Evolutionary conservation across 148 eudicot species (phyloP).

Genomic region (Beta vulgaris): DNA sequence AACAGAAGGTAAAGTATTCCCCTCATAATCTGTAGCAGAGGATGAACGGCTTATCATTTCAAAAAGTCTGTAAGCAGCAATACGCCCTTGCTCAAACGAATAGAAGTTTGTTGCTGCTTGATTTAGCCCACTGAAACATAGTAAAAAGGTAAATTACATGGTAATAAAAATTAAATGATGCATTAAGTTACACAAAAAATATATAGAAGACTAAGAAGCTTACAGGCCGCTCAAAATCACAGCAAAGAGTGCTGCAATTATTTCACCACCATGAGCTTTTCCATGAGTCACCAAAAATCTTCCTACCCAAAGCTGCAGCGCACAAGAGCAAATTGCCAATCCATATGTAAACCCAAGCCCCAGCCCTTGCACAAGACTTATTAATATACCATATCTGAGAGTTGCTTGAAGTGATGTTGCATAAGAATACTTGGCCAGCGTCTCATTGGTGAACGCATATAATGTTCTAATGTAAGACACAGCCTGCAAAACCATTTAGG

Average conservation of each 20-base stretch:
- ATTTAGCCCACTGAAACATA: constrained; percentile 69
- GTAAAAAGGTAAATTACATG: constrained; percentile 2
- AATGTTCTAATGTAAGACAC: constrained; percentile 78
- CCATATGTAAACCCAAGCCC: constrained; percentile 99
- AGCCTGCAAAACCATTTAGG: constrained; percentile 53
- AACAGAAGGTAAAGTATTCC: constrained; percentile 55
- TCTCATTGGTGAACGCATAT: constrained; percentile 89
- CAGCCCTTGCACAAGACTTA: constrained; percentile 99
- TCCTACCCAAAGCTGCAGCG: constrained; percentile 97
- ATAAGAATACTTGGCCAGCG: constrained; percentile 95
- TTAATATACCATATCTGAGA: constrained; percentile 90
- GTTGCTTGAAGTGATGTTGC: constrained; percentile 98
- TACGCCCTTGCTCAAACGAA: constrained; percentile 98
- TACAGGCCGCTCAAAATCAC: constrained; percentile 97
- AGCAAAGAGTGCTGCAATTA: constrained; percentile 84
- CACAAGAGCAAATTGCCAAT: constrained; percentile 98
- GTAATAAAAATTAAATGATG: constrained; percentile 7
- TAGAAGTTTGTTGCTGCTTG: constrained; percentile 99
- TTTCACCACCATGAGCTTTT: constrained; percentile 93
- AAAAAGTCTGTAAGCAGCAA: constrained; percentile 95
- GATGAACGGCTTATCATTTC: constrained; percentile 98
- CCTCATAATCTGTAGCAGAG: constrained; percentile 70
- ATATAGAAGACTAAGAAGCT: constrained; percentile 31
- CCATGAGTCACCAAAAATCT: constrained; percentile 69
- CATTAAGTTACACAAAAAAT: background rate